phyloP scores from a whole-genome alignment of 2,329 filamentous ascomycete species.

The Paracorniculantispora psalliotae region DNA sequence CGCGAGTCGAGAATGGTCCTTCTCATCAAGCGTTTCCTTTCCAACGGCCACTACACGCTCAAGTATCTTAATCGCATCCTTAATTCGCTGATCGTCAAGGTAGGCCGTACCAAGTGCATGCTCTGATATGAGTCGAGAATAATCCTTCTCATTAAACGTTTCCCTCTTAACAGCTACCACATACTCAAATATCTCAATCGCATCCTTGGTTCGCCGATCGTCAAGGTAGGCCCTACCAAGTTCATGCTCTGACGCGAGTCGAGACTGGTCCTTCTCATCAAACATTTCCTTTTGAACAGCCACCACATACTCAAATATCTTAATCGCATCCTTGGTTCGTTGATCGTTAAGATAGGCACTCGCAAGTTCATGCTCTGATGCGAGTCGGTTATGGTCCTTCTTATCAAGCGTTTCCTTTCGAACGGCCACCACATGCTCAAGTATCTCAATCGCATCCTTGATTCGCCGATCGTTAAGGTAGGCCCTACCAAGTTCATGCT shows the following conservation, averaged over 20 bases:
- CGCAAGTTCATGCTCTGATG: neutral
- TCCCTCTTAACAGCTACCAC: neutral
- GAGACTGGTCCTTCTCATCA: neutral
- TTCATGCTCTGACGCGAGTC: neutral
- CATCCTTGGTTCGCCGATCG: neutral
- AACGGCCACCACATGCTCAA: neutral
- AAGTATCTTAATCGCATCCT: neutral
- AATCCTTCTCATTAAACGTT: neutral
- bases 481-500: neutral
- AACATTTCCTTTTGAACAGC: neutral
- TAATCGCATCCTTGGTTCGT: neutral
- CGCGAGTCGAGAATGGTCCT: neutral
- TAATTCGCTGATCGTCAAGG: neutral
- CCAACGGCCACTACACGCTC: conserved; percentile 3
- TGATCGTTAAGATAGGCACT: neutral
- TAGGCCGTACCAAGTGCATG: conserved; percentile 2
- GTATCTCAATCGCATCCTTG: neutral
- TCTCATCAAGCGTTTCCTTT: neutral
- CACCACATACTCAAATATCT: neutral
- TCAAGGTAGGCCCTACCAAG: neutral
- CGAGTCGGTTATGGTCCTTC: neutral
- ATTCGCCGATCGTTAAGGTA: neutral
- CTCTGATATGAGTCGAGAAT: neutral
- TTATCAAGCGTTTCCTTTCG: neutral
- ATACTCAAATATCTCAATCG: neutral